Conservation (phyloP, 2,329 filamentous ascomycete species). For the Amylocarpus encephaloides region DNA sequence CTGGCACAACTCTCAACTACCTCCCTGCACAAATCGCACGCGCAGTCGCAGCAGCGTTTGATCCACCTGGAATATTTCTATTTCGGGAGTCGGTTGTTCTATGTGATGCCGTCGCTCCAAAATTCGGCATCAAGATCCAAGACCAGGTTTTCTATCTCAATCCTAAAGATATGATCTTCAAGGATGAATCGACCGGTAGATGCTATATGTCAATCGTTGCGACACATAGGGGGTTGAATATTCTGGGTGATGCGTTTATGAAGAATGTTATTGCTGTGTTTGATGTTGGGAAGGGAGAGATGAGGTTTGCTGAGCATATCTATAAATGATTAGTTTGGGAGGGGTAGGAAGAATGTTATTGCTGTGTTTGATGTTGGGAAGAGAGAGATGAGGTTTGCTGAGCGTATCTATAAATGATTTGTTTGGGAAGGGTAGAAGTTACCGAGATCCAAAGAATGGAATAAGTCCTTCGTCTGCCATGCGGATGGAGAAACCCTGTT, state of each 20-base stretch:
- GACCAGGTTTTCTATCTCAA: constrained; percentile 11
- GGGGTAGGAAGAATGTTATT: constrained; percentile 38
- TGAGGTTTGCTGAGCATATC: constrained; percentile 34
- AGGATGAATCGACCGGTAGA: background rate
- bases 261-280: constrained; percentile 45
- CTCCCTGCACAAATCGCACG: constrained; percentile 8
- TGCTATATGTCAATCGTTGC: background rate
- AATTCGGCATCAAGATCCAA: constrained; percentile 15
- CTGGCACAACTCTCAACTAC: constrained; percentile 12
- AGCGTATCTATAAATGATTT: too few species aligned
- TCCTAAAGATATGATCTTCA: constrained; percentile 14
- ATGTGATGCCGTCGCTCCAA: constrained; percentile 12
- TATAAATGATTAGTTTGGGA: too few species aligned
- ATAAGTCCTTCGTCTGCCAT: too few species aligned
- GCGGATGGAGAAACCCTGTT: too few species aligned
- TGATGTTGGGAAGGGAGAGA: constrained; percentile 41
- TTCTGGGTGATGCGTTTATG: constrained; percentile 42
- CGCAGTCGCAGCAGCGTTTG: constrained; percentile 7
- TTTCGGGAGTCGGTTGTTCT: constrained; percentile 5
- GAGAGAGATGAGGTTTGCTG: constrained; percentile 39
- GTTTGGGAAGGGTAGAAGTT: constrained; percentile 17
- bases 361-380: constrained; percentile 44
- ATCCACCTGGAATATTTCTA: constrained; percentile 8
- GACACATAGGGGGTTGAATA: constrained; percentile 24
- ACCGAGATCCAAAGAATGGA: too few species aligned